Evolutionary conservation across 768 basidiomycete genomes (phyloP).

Genomic region (Rhizopogon rudus): DNA sequence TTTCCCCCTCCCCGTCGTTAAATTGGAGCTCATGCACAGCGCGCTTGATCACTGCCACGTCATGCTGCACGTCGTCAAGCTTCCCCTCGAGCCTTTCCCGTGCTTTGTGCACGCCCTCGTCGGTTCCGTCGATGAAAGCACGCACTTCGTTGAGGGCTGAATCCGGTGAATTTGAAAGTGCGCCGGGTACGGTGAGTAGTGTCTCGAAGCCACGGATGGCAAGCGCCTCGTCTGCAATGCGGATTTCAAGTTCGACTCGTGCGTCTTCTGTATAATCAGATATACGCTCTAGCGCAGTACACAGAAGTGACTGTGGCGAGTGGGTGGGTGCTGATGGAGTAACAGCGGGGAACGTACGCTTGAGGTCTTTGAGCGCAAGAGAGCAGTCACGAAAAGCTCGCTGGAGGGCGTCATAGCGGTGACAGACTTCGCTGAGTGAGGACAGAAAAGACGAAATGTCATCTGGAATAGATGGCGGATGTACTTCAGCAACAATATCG

Average conservation of each 20-base stretch:
- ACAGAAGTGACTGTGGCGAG: conserved; percentile 29
- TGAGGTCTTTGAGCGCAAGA: conserved; percentile 56
- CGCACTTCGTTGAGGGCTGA: conserved; percentile 36
- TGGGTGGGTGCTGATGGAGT: not conserved
- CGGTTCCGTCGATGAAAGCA: conserved; percentile 52
- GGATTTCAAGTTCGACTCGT: conserved; percentile 80
- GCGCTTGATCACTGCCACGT: conserved; percentile 65
- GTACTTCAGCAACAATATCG: not conserved
- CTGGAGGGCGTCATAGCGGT: conserved; percentile 59
- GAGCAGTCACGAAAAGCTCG: conserved; percentile 67
- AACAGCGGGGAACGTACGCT: conserved; percentile 18
- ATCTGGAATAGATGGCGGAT: not conserved
- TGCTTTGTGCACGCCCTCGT: conserved; percentile 42
- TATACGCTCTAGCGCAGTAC: conserved; percentile 53
- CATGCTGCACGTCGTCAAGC: conserved; percentile 69
- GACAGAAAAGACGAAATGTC: conserved; percentile 36
- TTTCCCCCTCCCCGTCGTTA: not conserved
- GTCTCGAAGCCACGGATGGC: conserved; percentile 63
- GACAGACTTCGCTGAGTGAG: conserved; percentile 37
- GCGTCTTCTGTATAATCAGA: conserved; percentile 75
- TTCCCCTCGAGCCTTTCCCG: conserved; percentile 48
- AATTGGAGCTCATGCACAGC: conserved; percentile 42
- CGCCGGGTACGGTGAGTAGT: conserved; percentile 56
- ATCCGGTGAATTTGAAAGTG: conserved; percentile 11
- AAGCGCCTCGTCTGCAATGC: conserved; percentile 66